phyloP scores from a whole-genome alignment of 2,329 filamentous ascomycete genomes.

The Zasmidium angulare region DNA sequence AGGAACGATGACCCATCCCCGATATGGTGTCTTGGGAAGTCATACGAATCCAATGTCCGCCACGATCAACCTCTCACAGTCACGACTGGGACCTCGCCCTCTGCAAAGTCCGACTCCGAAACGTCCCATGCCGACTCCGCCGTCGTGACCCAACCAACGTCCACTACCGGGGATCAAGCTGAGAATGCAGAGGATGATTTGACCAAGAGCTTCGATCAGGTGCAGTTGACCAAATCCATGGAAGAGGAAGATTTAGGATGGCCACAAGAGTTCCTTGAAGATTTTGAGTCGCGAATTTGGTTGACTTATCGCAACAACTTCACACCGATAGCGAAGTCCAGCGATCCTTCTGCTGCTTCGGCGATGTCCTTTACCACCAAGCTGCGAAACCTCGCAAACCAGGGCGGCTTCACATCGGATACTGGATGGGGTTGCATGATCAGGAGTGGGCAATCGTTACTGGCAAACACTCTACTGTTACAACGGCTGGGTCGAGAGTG shows the following conservation, averaged over 20 bases:
- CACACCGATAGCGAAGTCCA: slow-evolving; percentile 73
- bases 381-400: slow-evolving; percentile 75
- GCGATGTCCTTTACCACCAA: slow-evolving; percentile 81
- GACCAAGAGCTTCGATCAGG: slow-evolving; percentile 29
- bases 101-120: slow-evolving; percentile 31
- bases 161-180: slow-evolving; percentile 16
- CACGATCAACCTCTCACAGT: slow-evolving; percentile 18
- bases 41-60: slow-evolving; percentile 48
- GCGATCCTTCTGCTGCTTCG: slow-evolving; percentile 67
- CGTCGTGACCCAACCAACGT: slow-evolving; percentile 26
- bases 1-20: slow-evolving; percentile 73
- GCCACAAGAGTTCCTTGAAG: slow-evolving; percentile 82
- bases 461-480: slow-evolving; percentile 79
- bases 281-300: slow-evolving; percentile 93
- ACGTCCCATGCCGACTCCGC: slow-evolving; percentile 35
- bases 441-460: slow-evolving; percentile 84
- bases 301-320: slow-evolving; percentile 95
- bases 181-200: slow-evolving; percentile 24
- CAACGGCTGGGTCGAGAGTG: slow-evolving; percentile 80
- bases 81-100: slow-evolving; percentile 28
- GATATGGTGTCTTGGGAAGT: slow-evolving; percentile 76
- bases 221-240: slow-evolving; percentile 29
- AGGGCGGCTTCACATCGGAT: slow-evolving; percentile 83
- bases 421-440: slow-evolving; percentile 99
- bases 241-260: slow-evolving; percentile 58